Conservation (phyloP, 1,284 basidiomycete genomes). For the Malassezia caprae region DNA sequence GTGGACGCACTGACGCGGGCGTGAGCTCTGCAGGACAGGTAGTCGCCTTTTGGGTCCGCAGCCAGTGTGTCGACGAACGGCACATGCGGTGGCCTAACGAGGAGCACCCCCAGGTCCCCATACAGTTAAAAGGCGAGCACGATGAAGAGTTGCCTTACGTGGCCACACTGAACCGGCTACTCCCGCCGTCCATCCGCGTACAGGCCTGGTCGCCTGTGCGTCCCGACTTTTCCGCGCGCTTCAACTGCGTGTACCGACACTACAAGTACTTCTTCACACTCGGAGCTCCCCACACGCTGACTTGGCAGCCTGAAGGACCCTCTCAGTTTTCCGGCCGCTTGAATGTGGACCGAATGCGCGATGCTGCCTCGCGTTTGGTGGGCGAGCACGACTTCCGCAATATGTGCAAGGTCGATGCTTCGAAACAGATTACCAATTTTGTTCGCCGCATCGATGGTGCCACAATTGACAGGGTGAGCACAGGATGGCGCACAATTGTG, state of each 20-base stretch:
- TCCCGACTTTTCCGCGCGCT: constrained; percentile 71
- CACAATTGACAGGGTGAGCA: constrained; percentile 52
- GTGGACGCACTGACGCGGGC: constrained; percentile 86
- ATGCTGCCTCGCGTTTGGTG: constrained; percentile 62
- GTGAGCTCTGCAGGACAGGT: constrained; percentile 93
- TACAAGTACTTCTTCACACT: constrained; percentile 83
- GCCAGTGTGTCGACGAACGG: constrained; percentile 36
- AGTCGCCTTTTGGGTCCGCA: constrained; percentile 64
- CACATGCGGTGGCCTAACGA: background rate
- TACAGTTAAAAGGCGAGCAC: constrained; percentile 1
- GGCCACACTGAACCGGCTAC: constrained; percentile 71
- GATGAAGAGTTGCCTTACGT: constrained; percentile 65
- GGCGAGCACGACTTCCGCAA: constrained; percentile 95
- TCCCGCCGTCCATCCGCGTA: constrained; percentile 81
- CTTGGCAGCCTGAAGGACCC: constrained; percentile 6
- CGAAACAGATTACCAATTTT: constrained; percentile 81
- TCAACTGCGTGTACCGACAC: constrained; percentile 74
- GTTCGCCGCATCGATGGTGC: constrained; percentile 59
- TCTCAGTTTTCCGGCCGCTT: constrained; percentile 18
- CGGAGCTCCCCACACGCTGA: constrained; percentile 27
- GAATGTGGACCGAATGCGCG: constrained; percentile 58
- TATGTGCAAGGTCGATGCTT: constrained; percentile 84
- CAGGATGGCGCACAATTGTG: constrained; percentile 20
- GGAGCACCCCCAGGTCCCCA: background rate
- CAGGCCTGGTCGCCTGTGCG: constrained; percentile 89